Conservation (phyloP, 148 eudicot species). For the Hydrangea macrophylla region DNA sequence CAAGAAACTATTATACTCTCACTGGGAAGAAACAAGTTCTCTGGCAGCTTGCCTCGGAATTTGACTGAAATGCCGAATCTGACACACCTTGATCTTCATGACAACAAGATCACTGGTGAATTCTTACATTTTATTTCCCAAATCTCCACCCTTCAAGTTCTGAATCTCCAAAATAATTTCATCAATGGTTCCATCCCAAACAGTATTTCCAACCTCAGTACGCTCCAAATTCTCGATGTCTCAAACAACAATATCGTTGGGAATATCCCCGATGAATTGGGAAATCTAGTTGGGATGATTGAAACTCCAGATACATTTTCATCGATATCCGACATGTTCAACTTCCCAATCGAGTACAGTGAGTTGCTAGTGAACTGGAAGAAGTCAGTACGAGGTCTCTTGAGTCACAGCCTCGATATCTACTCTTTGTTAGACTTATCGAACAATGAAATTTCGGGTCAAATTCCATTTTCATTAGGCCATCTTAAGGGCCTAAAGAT, state of each 20-base stretch:
- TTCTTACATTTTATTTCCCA: slow-evolving; percentile 30
- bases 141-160: slow-evolving; percentile 34
- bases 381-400: slow-evolving; percentile 39
- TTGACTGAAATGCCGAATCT: slow-evolving; percentile 31
- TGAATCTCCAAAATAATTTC: slow-evolving; percentile 46
- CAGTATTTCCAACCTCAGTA: slow-evolving; percentile 31
- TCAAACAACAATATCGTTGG: slow-evolving; percentile 37
- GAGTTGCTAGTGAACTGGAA: slow-evolving; percentile 55
- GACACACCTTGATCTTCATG: slow-evolving; percentile 50
- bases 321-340: slow-evolving; percentile 26
- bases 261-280: slow-evolving; percentile 32
- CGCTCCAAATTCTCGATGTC: slow-evolving; percentile 49
- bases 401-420: slow-evolving; percentile 35
- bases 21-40: slow-evolving; percentile 39
- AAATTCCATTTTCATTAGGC: slow-evolving; percentile 44
- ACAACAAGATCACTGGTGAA: slow-evolving; percentile 39
- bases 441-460: slow-evolving; percentile 32
- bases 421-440: slow-evolving; percentile 55
- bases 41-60: slow-evolving; percentile 37
- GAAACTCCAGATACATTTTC: slow-evolving; percentile 27
- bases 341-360: slow-evolving; percentile 31
- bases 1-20: slow-evolving; percentile 30
- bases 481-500: slow-evolving; percentile 38
- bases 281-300: slow-evolving; percentile 43
- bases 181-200: slow-evolving; percentile 37